phyloP scores from a whole-genome alignment of 2,329 filamentous ascomycete genomes.

The Claviceps sp. region DNA sequence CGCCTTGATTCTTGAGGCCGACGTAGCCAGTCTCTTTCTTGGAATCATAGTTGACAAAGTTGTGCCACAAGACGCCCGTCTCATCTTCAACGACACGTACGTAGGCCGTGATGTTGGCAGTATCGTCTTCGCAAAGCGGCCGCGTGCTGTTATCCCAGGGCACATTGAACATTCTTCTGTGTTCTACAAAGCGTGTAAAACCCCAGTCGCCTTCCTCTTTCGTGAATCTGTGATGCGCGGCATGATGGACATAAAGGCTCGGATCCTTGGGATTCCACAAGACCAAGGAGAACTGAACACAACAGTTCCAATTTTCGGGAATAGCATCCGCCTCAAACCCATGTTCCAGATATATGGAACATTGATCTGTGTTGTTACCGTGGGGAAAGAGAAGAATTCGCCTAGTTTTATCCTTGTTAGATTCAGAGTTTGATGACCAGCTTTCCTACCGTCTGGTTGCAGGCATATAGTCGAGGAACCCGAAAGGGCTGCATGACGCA shows the following conservation, averaged over 20 bases:
- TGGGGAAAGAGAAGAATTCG: conserved; percentile 90
- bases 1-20: conserved; percentile 90
- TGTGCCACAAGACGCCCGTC: conserved; percentile 82
- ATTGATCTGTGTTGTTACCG: conserved; percentile 87
- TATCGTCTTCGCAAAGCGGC: conserved; percentile 65
- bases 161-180: conserved; percentile 69
- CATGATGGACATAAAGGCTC: conserved; percentile 66
- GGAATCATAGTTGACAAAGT: conserved; percentile 92
- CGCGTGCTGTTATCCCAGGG: conserved; percentile 57
- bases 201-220: conserved; percentile 97
- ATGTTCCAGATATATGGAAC: conserved; percentile 93
- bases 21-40: conserved; percentile 98
- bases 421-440: neutral
- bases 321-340: conserved; percentile 64
- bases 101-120: conserved; percentile 70
- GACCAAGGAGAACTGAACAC: conserved; percentile 88
- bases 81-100: conserved; percentile 74
- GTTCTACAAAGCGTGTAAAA: conserved; percentile 90
- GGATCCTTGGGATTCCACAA: conserved; percentile 91
- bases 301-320: conserved; percentile 91
- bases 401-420: conserved; percentile 33
- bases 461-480: neutral
- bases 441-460: neutral
- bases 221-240: conserved; percentile 89
- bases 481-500: conserved; percentile 26